Evolutionary conservation across 2,329 filamentous ascomycete genomes (phyloP), one percentile per base, ranked within the genome.

Genomic region (Sarocladium kiliense): DNA sequence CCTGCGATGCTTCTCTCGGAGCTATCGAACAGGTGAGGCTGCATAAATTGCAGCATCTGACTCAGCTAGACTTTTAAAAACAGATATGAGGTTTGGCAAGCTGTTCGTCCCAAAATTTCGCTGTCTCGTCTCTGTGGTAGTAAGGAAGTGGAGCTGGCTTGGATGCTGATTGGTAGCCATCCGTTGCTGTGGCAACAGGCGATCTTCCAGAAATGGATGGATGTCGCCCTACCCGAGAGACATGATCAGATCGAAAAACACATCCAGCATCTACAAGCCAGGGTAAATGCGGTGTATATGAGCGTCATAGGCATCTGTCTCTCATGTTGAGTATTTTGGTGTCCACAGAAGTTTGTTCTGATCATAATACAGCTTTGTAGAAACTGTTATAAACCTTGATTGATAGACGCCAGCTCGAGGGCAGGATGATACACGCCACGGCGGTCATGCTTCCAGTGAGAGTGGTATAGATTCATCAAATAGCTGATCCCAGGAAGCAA

Each of bases 21-120:
- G 23, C 30, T 19, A 27, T 53, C 16, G 32, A 41, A 39, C 50
- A 53, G 50, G 50, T 16, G 6, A 11, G 6, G 50, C 50, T 53
- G 50, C 50, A 53, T 41, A 53, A 41, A 41, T 25, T 39, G 50
- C 50, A 41, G 50, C 32, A 53, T 34, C n/a, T n/a, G 10, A 53
- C 36, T 23, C 23, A 53, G 34, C 50, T 53, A 53, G 50, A 53
- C 50, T 27, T 41, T 53, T 37, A 25, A 36, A 41, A 16, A 25
- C 5, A 39, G 47, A 34, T 16, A 34, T 23, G 26, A 18, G 30
- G 47, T 51, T 47, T 27, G 25, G 44, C 30, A 21, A 36, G 47
- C 26, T 5, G 4, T 23, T 21, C 19, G 30, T 21, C 16, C 23
- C 5, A 27, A 34, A 34, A 19, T 34, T 23, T 51, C n/a, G 12